phyloP scores from a whole-genome alignment of 169 alveolate genomes.

The Plasmodium sp. region DNA sequence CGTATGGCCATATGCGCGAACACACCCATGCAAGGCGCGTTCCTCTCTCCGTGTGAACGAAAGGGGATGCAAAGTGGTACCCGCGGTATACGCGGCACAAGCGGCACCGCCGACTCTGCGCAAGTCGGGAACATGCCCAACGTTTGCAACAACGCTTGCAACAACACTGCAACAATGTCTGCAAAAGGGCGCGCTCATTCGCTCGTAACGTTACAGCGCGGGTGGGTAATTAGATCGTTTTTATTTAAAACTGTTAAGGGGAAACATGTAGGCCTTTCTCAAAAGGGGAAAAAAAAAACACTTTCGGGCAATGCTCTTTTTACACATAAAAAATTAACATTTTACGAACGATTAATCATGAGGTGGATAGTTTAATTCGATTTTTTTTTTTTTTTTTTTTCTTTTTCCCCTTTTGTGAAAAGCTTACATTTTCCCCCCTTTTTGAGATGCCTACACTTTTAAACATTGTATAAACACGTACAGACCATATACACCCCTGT shows the following conservation, averaged over 20 bases:
- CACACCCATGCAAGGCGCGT: not conserved
- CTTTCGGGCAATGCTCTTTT: slow-evolving; percentile 8
- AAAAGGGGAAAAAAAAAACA: not conserved
- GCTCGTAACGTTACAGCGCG: not conserved
- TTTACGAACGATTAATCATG: not conserved
- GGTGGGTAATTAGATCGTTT: not conserved
- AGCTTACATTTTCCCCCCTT: not conserved
- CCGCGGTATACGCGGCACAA: too few relatives aligned
- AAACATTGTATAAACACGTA: not conserved
- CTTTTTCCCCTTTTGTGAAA: not conserved
- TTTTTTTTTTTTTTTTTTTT: not conserved
- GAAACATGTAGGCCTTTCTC: not conserved
- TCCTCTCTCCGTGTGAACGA: not conserved
- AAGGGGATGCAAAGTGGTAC: not conserved
- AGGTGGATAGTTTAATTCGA: not conserved
- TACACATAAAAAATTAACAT: not conserved
- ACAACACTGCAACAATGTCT: not conserved
- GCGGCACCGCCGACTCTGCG: not conserved
- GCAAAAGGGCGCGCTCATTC: not conserved
- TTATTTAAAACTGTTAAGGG: not conserved
- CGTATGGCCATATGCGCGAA: not conserved
- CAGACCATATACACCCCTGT: not conserved
- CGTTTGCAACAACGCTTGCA: not conserved
- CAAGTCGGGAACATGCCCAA: not conserved
- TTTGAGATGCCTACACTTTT: not conserved